These are phyloP conservation scores for Corynespora cassiicola DNA, from an alignment of 2,329 filamentous ascomycete genomes.

Conservation along the genomic window DNA sequence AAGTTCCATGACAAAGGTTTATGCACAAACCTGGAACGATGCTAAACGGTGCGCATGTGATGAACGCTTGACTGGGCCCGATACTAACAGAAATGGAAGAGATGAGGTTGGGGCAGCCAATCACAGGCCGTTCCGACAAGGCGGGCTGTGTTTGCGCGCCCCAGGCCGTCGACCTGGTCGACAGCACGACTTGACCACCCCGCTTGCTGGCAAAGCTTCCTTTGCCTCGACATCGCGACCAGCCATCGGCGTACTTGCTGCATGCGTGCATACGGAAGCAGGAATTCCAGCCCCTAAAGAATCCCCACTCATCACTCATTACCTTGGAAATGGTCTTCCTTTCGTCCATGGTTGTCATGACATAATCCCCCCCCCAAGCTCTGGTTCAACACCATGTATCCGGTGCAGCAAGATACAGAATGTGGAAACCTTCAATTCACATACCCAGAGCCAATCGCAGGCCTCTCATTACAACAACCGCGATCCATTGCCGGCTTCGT, in stretches of 20 bases:
- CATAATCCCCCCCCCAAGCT: conserved; percentile 27
- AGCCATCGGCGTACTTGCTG: not conserved
- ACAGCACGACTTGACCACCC: conserved; percentile 26
- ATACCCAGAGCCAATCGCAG: conserved; percentile 31
- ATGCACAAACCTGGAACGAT: too few species aligned
- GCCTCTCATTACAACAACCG: conserved; percentile 24
- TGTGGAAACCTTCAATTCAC: conserved; percentile 44
- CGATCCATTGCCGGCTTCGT: conserved; percentile 13
- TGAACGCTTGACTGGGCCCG: too few species aligned
- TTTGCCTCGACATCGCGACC: conserved; percentile 2
- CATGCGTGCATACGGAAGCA: not conserved
- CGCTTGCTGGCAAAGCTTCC: conserved; percentile 14
- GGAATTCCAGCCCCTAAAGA: not conserved
- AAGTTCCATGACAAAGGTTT: too few species aligned
- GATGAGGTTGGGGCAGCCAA: conserved; percentile 12
- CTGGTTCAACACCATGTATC: conserved; percentile 38
- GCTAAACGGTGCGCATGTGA: too few species aligned
- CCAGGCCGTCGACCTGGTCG: too few species aligned
- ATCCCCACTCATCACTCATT: not conserved
- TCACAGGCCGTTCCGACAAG: conserved; percentile 20
- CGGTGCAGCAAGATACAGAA: conserved; percentile 40
- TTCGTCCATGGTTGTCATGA: conserved; percentile 26
- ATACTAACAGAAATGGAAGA: too few species aligned
- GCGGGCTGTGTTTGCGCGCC: conserved; percentile 11
- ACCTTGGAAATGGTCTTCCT: conserved; percentile 24